Percentiles rank a stretch among this genome's conserved stretches.
These are phyloP conservation scores for Sugiyamaella smithiae DNA, from an alignment of 805 yeast genomes.

Conservation along the genomic window DNA sequence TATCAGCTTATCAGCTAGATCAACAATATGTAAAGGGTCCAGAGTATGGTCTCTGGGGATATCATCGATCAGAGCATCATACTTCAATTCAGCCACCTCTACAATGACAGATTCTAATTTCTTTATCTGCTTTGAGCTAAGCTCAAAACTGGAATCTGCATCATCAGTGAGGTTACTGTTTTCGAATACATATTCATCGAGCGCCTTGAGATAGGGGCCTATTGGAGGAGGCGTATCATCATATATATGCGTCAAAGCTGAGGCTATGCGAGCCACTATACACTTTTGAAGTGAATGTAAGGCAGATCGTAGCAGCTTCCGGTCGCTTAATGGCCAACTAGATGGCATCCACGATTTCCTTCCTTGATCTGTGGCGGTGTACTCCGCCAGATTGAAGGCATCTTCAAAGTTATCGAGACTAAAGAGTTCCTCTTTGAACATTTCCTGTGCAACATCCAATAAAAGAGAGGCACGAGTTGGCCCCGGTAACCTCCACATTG, in stretches of 20 bases:
- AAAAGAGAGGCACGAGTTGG: slow-evolving; percentile 50
- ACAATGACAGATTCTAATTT: slow-evolving; percentile 31
- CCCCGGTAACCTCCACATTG: slow-evolving; percentile 57
- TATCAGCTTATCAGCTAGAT: slow-evolving; percentile 54
- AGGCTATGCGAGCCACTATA: slow-evolving; percentile 45
- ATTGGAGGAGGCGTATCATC: slow-evolving; percentile 55
- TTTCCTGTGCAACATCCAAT: slow-evolving; percentile 48
- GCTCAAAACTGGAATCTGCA: slow-evolving; percentile 33
- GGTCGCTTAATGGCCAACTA: slow-evolving; percentile 48
- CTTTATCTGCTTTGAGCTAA: slow-evolving; percentile 45
- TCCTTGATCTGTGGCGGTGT: slow-evolving; percentile 26
- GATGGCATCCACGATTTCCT: slow-evolving; percentile 29
- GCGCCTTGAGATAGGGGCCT: slow-evolving; percentile 48
- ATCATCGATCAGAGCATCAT: slow-evolving; percentile 41
- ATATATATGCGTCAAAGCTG: slow-evolving; percentile 36
- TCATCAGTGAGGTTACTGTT: slow-evolving; percentile 43
- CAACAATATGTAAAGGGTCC: slow-evolving; percentile 52
- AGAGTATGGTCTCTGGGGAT: slow-evolving; percentile 62
- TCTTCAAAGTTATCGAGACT: slow-evolving; percentile 34
- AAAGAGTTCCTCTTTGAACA: slow-evolving; percentile 31
- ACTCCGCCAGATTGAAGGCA: slow-evolving; percentile 35
- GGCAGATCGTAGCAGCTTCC: slow-evolving; percentile 48
- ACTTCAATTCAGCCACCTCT: slow-evolving; percentile 43
- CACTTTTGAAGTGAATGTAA: slow-evolving; percentile 47
- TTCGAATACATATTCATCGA: slow-evolving; percentile 49